Base-by-base conservation (phyloP, 805 yeast genomes). In the Lachancea sp. region DNA sequence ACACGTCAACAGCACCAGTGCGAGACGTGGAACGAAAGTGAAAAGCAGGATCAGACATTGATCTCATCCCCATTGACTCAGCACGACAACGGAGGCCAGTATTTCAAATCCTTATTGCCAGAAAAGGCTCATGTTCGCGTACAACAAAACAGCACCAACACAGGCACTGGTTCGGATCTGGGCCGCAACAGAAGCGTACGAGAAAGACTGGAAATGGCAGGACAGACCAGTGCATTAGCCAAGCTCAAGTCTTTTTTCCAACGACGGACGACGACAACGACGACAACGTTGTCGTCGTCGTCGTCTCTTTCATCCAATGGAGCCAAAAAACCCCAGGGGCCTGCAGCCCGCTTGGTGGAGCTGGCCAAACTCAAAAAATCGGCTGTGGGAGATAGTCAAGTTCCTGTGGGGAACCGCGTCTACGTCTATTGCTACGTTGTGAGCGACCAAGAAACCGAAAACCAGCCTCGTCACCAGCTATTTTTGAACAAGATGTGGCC, bases 401-500 rank as follows among this genome's bases (percentile, higher is more conserved):
- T 63, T 3, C 65, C 66, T 5, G 18, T 36, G 7, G 42, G 49
- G 2, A 61, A 61, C 37, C 54, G 66, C 39, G 47, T 60, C 1
- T 59, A 63, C 42, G 41, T 59, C 1, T 52, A 49, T 41, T 54
- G 59, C 42, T 57, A 52, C 46, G 49, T 56, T 8, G 53, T 50
- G 12, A 32, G 43, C 11, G 44, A 49, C 7, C 45, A 45, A 16
- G 36, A 35, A 16, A 49, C 45, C 30, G 36, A 35, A 16, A 49
- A 45, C 30, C 33, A 33, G 36, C 6, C 40, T 1, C 48, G 44
- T 15, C 36, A 41, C 15, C 51, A 53, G 13, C 22, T 63, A 4
- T 63, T 41, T 43, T 47, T 60, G 11, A 61, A 62, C 46, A 62
- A 58, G 43, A 44, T 55, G 3, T 61, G 68, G 67, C 63, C 66